Conservation (phyloP, 441 rosid genomes). For the Populus trichocarpa region DNA sequence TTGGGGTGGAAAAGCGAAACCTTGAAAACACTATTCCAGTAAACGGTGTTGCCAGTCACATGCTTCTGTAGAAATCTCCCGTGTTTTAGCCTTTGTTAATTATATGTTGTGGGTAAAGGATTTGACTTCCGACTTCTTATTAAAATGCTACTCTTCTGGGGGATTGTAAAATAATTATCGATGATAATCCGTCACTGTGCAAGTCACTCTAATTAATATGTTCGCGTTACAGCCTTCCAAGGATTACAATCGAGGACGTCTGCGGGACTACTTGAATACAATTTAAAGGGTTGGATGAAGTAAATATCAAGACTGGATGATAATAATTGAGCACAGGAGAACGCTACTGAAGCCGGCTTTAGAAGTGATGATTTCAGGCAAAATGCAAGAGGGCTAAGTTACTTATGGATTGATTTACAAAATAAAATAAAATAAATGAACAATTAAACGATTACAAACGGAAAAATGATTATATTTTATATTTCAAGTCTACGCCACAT, state of each 20-base stretch:
- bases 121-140: not conserved
- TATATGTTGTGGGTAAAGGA: not conserved
- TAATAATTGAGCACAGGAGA: not conserved
- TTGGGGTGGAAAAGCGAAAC: too few relatives aligned
- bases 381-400: not conserved
- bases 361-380: not conserved
- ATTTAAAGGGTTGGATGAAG: not conserved
- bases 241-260: not conserved
- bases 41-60: too few relatives aligned
- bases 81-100: too few relatives aligned
- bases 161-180: not conserved
- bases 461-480: not conserved
- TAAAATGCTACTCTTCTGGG: too few relatives aligned
- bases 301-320: not conserved
- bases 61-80: too few relatives aligned
- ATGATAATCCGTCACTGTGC: not conserved
- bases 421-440: not conserved
- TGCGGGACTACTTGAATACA: too few relatives aligned
- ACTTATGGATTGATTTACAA: not conserved
- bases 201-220: not conserved
- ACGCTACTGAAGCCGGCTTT: not conserved
- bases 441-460: not conserved
- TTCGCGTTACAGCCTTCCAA: too few relatives aligned
- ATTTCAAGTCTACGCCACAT: not conserved
- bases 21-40: too few relatives aligned